Base-by-base conservation (phyloP, 2,329 filamentous ascomycete species). In the Orbilia javanica region DNA sequence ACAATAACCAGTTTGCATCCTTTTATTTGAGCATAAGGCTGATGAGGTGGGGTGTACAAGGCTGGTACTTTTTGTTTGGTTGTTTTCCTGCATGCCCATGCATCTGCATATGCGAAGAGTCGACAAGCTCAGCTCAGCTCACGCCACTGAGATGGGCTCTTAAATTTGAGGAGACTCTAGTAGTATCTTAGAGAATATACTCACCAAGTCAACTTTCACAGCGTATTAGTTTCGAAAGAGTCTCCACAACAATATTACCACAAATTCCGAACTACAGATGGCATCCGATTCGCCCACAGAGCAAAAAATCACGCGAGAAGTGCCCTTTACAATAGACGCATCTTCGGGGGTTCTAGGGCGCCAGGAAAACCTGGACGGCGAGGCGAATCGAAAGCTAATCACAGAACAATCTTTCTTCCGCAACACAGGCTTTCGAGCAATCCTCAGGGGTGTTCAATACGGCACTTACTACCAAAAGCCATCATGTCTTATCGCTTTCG, bases 381-480 rank as follows among this genome's bases (percentile, higher is more conserved):
- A 55, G 22, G 6, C 22, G 4, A 55, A 55, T 29, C 50, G 50
- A 3, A 10, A 13, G 7, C 29, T 55, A 22, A 55, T 55, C 22
- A 34, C 25, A 13, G 50, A 55, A 2, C 50, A 55, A 29, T 55
- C 50, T 22, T 34, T 55, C 22, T 15, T 34, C 29, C 25, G 29
- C 29, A 22, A 55, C 22, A 55, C 50, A 25, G 25, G 50, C 20
- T 55, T 55, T 22, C 50, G 50, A 29, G 50, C 22, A n/a, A 55
- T 29, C 20, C 50, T 55, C 20, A 27, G 50, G 20, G 50, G 50
- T 22, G 50, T 55, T 25, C 50, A 55, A n/a, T 55, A 55, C 13
- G 50, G 50, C 4, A 55, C 50, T 22, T 55, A 29, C n/a, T n/a
- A 55, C 50, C 25, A 34, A 55, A 55, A 55, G n/a, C 50, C 50